Conservation (phyloP, 305 asterid genomes). For the Solanum hybrid region DNA sequence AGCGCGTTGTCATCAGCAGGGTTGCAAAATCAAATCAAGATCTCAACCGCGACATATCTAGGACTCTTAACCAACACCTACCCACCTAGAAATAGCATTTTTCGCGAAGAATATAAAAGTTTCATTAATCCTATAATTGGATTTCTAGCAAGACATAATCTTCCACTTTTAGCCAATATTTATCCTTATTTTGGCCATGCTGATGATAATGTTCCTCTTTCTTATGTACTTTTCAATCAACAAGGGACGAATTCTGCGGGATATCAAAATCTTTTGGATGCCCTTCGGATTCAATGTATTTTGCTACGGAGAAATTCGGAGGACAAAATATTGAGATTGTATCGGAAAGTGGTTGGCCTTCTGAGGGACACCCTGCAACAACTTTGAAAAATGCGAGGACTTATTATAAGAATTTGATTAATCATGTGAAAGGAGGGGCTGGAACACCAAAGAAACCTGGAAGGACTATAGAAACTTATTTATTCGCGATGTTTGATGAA, state of each 20-base stretch:
- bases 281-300: no score
- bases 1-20: slow-evolving; percentile 2
- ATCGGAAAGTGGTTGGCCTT: background rate
- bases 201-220: background rate
- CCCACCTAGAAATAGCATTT: no score
- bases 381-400: background rate
- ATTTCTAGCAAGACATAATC: no score
- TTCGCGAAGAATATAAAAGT: no score
- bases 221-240: slow-evolving; percentile 21
- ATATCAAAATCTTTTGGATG: no score
- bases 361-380: background rate
- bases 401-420: background rate
- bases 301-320: no score
- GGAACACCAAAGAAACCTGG: slow-evolving; percentile 28
- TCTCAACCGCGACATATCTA: slow-evolving; percentile 22
- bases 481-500: slow-evolving; percentile 6
- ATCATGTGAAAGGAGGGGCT: background rate
- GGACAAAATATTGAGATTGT: background rate
- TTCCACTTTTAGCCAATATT: no score
- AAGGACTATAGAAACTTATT: background rate
- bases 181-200: no score
- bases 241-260: background rate
- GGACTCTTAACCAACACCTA: background rate
- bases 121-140: no score
- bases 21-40: slow-evolving; percentile 22